A percentile compares a stretch with the other conserved stretches of the same genome.
phyloP scores from a whole-genome alignment of 1,284 basidiomycete genomes.

The Veloporphyrellus conicus region DNA sequence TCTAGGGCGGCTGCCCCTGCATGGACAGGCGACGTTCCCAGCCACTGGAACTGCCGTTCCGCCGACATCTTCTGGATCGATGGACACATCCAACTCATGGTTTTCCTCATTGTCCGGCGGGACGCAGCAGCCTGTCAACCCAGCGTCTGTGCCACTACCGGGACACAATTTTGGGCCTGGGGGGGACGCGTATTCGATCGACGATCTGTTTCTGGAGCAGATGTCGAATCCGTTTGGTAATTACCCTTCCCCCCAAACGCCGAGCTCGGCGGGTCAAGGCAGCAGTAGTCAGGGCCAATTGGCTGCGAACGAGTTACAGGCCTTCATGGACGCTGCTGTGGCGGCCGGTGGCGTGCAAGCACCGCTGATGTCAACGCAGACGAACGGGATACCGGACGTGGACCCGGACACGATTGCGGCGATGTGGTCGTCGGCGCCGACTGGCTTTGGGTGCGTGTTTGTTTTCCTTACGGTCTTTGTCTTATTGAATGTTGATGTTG shows the following conservation, averaged over 20 bases:
- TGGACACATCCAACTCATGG: constrained; percentile 22
- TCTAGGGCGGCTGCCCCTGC: constrained; percentile 52
- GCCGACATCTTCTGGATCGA: constrained; percentile 2
- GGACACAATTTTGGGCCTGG: constrained; percentile 10
- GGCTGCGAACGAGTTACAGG: constrained; percentile 8
- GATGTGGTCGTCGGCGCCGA: constrained; percentile 58
- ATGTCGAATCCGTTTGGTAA: constrained; percentile 14
- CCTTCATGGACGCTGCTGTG: constrained; percentile 10
- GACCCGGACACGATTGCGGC: constrained; percentile 48
- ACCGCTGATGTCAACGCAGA: constrained; percentile 3
- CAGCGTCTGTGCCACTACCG: background rate
- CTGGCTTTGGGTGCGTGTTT: constrained; percentile 50
- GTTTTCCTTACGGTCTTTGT: background rate
- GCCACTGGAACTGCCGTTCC: background rate
- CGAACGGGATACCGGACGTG: constrained; percentile 20
- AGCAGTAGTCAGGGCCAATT: background rate
- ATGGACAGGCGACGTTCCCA: constrained; percentile 34
- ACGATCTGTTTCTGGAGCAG: constrained; percentile 26
- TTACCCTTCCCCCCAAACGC: constrained; percentile 9
- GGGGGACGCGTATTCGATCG: constrained; percentile 17
- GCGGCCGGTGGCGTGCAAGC: background rate
- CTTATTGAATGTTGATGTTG: background rate
- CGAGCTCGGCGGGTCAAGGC: too few species aligned
- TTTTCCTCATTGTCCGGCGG: constrained; percentile 8
- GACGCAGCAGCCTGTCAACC: background rate